Base-by-base conservation (phyloP, 108 stramenopile genomes). In the Cyclotella choctawhatcheeana region DNA sequence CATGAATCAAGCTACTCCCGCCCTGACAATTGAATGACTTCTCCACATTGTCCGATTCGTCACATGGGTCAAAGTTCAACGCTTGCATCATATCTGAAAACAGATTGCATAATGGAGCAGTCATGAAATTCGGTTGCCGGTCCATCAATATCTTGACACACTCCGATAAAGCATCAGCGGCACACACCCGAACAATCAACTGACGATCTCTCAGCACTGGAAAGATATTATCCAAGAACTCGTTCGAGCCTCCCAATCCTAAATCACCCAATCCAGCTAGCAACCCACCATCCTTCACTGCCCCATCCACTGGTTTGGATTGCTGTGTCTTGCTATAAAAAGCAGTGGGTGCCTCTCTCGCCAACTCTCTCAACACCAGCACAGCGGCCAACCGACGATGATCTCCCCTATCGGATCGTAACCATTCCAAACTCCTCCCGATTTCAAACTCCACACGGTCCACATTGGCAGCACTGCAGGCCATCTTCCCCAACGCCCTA, bases 401-500 rank as follows among this genome's bases (percentile, higher is more conserved):
- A 69, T 94, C 89, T 8, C 89, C 89, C 22, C 89, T 68, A 47
- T 91, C 93, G 12, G 86, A 71, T 51, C 87, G 70, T 8, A 99
- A 76, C 97, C 97, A 98, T 82, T 98, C 96, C 64, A 98, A 70
- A 14, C 93, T 89, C 13, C 97, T 85, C 0, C 83, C 84, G 2
- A 98, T 85, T 74, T 98, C 99, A 44, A 93, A 89, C 59, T 97
- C 96, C 24, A 99, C 92, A 69, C 89, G 91, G 67, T 98, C 97
- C 5, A 93, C 88, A 72, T 92, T 90, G 1, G 90, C 69, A 10
- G 89, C 76, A 18, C 90, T 79, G 44, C 59, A 71, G 0, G 97
- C 93, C 93, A 99, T 94, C 34, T 91, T 82, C 0, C 99, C 99
- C 30, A 99, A 72, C 0, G 96, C 96, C 43, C 85, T 83, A 30